These are phyloP conservation scores for Boletus rex-veris DNA, from an alignment of 768 basidiomycete genomes.

Conservation along the genomic window DNA sequence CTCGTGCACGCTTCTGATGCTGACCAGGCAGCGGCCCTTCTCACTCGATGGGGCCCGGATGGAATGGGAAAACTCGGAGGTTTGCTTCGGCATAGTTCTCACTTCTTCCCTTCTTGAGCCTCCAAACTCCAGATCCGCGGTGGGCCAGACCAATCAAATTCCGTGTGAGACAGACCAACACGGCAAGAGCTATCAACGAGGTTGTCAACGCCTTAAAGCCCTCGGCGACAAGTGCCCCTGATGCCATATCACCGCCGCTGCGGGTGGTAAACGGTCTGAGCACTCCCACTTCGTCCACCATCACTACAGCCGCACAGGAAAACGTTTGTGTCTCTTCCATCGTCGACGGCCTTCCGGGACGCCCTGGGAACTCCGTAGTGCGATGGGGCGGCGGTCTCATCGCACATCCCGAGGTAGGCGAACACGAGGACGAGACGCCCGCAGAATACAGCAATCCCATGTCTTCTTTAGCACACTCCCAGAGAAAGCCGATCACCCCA, in stretches of 20 bases:
- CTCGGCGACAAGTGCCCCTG: slow-evolving; percentile 41
- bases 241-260: slow-evolving; percentile 49
- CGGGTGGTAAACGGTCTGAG: slow-evolving; percentile 80
- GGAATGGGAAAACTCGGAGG: slow-evolving; percentile 86
- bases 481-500: slow-evolving; percentile 66
- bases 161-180: slow-evolving; percentile 61
- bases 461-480: slow-evolving; percentile 35
- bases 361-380: slow-evolving; percentile 57
- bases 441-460: slow-evolving; percentile 20
- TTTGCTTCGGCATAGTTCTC: slow-evolving; percentile 35
- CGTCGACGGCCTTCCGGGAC: slow-evolving; percentile 47
- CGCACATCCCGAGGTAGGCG: slow-evolving; percentile 64
- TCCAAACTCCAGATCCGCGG: slow-evolving; percentile 59
- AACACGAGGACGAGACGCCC: slow-evolving; percentile 46
- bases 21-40: slow-evolving; percentile 82
- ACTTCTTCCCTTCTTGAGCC: slow-evolving; percentile 23
- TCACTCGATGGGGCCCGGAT: slow-evolving; percentile 86
- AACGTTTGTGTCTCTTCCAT: slow-evolving; percentile 49
- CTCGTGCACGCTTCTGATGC: slow-evolving; percentile 89
- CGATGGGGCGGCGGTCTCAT: slow-evolving; percentile 59
- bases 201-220: slow-evolving; percentile 69
- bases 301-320: slow-evolving; percentile 74
- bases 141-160: slow-evolving; percentile 90
- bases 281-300: slow-evolving; percentile 62
- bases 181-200: slow-evolving; percentile 72